A percentile compares a stretch with the other conserved stretches of the same genome.
Evolutionary conservation across 176 grass and related monocot species (phyloP).

Genomic region (Chloris gayana): DNA sequence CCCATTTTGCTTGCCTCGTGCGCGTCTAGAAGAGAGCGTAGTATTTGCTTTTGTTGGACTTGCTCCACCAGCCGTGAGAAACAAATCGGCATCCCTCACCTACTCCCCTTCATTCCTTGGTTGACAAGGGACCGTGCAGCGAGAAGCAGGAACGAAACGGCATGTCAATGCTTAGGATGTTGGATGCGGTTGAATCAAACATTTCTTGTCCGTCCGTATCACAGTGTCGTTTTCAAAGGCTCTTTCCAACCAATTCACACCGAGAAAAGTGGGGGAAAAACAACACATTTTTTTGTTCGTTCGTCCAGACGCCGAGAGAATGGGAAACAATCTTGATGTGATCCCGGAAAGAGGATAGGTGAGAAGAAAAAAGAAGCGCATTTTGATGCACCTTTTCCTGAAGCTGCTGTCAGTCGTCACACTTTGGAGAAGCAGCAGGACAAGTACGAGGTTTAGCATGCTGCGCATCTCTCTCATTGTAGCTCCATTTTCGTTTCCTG

Average conservation of each 20-base stretch:
- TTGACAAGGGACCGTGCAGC: neutral
- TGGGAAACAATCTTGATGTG: neutral
- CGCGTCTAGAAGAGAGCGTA: slow-evolving; percentile 17
- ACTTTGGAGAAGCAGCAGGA: neutral
- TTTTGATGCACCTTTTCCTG: slow-evolving; percentile 15
- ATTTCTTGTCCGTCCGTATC: neutral
- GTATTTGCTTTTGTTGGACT: neutral
- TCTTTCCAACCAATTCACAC: neutral
- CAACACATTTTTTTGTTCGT: neutral
- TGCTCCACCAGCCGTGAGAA: slow-evolving; percentile 2
- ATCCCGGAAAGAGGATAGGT: neutral
- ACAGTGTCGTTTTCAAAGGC: neutral
- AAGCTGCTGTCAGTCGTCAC: neutral
- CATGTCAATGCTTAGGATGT: neutral
- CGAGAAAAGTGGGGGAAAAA: too few relatives aligned
- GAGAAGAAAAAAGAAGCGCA: neutral
- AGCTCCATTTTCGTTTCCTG: neutral
- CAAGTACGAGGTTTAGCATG: neutral
- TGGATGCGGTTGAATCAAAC: neutral
- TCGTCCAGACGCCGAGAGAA: slow-evolving; percentile 9
- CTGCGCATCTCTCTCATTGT: neutral
- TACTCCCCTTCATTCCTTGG: slow-evolving; percentile 12
- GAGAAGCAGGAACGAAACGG: slow-evolving; percentile 7
- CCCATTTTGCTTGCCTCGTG: too few relatives aligned
- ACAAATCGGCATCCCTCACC: slow-evolving; percentile 7